Evolutionary conservation across 305 asterid species (phyloP), one percentile per base, ranked within the genome.

Genomic region (Fraxinus dipetala): DNA sequence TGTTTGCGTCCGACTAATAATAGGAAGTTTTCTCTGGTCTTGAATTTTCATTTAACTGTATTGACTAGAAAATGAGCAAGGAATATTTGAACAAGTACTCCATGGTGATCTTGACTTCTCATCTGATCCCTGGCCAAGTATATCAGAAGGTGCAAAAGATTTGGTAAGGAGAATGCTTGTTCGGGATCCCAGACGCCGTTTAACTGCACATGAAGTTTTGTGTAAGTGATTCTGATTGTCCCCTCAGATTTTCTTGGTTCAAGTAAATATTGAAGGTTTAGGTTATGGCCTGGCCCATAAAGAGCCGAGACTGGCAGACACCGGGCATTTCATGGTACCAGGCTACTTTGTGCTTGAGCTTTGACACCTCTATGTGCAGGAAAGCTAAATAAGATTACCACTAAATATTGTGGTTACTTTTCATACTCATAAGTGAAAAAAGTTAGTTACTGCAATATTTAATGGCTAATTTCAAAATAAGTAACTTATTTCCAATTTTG

Each of bases 81-180:
- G 92, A 72, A 92, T 92, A 86, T 92, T 92, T 78, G 93, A 90
- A 78, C 92, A 92, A 87, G 93, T 92, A 77, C 82, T 92, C 84
- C 93, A 88, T 59, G 96, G 96, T 4, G 94, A 92, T 84, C 94
- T 92, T 5, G 96, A 92, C 82, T 92, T 92, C 87, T 56, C 86
- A 0, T 89, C 96, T 0, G 94, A 92, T 83, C 96, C 96, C 20
- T 92, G 96, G 96, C 96, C 96, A 4, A 90, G 94, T 81, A 90
- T 90, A 78, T 92, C 96, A 20, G 91, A 87, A 35, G 87, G 84
- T 65, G 96, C 96, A 45, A 92, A 90, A 85, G 96, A 92, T 84
- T 86, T 92, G 77, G 92, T 92, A 3, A 85, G 93, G 86, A 89
- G 76, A 85, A 92, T 92, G 96, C 96, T 92, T 56, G 78, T 87